phyloP scores from a whole-genome alignment of 768 basidiomycete genomes.

The Rhizopogon sp. region DNA sequence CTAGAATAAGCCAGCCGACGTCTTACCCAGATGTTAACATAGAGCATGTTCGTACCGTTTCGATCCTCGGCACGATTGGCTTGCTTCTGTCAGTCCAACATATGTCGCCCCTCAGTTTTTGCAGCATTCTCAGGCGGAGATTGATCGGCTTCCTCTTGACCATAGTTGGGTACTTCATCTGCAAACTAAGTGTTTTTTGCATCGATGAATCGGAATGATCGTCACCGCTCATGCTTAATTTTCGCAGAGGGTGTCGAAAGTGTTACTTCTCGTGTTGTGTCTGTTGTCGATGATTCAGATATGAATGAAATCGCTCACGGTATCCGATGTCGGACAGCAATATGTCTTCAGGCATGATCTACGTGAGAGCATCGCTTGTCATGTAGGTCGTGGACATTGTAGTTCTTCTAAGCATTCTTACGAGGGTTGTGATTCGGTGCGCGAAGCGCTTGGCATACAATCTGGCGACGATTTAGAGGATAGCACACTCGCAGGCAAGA shows the following conservation, averaged over 20 bases:
- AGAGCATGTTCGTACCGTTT: too few relatives aligned
- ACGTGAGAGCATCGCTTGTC: not conserved
- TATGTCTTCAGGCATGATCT: not conserved
- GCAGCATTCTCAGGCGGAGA: not conserved
- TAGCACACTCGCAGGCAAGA: too few relatives aligned
- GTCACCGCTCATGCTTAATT: too few relatives aligned
- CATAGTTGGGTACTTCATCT: not conserved
- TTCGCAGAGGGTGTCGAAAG: too few relatives aligned
- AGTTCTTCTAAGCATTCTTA: not conserved
- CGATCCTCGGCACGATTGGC: not conserved
- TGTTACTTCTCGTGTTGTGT: too few relatives aligned
- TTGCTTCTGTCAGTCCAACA: not conserved
- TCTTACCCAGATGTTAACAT: too few relatives aligned
- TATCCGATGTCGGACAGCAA: not conserved
- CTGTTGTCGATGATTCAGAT: too few relatives aligned
- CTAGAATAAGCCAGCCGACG: too few relatives aligned
- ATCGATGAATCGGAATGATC: too few relatives aligned
- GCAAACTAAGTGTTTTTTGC: not conserved
- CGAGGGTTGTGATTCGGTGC: not conserved
- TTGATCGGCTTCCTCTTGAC: not conserved
- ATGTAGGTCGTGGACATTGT: not conserved
- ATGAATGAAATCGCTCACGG: too few relatives aligned
- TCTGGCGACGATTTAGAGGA: too few relatives aligned
- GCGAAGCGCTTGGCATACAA: not conserved
- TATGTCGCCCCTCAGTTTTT: not conserved